Conservation (phyloP, 108 stramenopile genomes). For the Asterionellopsis glacialis region DNA sequence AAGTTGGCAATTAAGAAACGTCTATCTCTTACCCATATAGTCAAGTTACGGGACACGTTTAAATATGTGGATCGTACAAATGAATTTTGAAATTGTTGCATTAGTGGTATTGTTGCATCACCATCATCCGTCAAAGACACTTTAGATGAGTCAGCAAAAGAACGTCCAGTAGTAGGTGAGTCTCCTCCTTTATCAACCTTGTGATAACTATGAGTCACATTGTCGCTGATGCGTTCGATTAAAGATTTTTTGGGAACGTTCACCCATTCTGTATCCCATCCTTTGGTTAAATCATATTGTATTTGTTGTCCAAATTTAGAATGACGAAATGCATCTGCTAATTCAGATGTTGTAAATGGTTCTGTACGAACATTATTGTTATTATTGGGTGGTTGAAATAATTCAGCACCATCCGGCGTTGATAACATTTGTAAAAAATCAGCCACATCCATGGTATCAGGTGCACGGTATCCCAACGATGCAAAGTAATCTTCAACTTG, state of each 20-base stretch:
- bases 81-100: conserved; percentile 37
- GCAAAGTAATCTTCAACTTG: conserved; percentile 71
- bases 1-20: conserved; percentile 51
- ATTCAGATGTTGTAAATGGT: background rate
- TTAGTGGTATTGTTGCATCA: background rate
- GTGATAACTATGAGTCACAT: no score
- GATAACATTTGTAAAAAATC: conserved; percentile 61
- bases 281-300: no score
- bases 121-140: background rate
- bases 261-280: no score
- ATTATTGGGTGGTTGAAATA: background rate
- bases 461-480: conserved; percentile 55
- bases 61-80: conserved; percentile 34
- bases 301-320: no score
- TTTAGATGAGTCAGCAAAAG: no score
- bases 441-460: conserved; percentile 71
- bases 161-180: no score
- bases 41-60: conserved; percentile 43
- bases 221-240: no score
- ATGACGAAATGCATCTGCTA: background rate
- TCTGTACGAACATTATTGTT: background rate
- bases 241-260: no score
- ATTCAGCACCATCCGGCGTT: background rate
- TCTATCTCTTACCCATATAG: conserved; percentile 53
- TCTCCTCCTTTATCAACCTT: no score